phyloP scores from a whole-genome alignment of 2,329 filamentous ascomycete genomes.

The Apiospora arundinis region DNA sequence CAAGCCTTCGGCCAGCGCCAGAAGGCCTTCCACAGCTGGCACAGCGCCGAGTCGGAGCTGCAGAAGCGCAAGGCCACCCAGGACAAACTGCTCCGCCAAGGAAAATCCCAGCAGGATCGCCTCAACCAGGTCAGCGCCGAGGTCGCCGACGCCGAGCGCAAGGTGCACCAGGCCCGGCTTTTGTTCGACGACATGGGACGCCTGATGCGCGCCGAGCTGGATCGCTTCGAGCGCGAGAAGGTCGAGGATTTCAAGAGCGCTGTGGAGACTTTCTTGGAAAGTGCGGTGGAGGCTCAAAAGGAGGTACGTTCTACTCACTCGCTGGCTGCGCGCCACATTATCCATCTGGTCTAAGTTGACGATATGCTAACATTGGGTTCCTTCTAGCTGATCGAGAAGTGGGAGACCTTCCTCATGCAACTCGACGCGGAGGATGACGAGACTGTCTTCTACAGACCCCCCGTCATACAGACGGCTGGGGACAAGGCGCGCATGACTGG shows the following conservation, averaged over 20 bases:
- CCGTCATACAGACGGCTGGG: conserved; percentile 58
- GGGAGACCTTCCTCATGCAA: conserved; percentile 98
- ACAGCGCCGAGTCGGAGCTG: conserved; percentile 85
- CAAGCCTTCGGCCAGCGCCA: conserved; percentile 90
- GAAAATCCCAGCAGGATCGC: conserved; percentile 93
- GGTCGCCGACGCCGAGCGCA: conserved; percentile 92
- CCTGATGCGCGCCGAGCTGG: conserved; percentile 87
- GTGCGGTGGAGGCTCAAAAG: conserved; percentile 97
- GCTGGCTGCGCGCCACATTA: conserved; percentile 31
- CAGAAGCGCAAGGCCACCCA: conserved; percentile 88
- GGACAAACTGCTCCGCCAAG: conserved; percentile 94
- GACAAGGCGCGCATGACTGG: conserved; percentile 49
- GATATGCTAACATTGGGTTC: not conserved
- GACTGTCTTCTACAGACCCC: conserved; percentile 68
- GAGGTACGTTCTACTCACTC: conserved; percentile 72
- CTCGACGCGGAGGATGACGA: conserved; percentile 92
- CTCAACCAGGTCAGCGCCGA: conserved; percentile 91
- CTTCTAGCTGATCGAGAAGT: conserved; percentile 76
- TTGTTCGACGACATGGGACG: conserved; percentile 98
- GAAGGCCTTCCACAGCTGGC: conserved; percentile 95
- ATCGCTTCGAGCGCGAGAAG: conserved; percentile 95
- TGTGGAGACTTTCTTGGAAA: conserved; percentile 96
- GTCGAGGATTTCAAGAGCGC: conserved; percentile 99
- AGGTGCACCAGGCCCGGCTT: conserved; percentile 86
- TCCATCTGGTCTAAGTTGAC: no score